Conservation (phyloP, 768 basidiomycete genomes). For the Amanita polypyramis region DNA sequence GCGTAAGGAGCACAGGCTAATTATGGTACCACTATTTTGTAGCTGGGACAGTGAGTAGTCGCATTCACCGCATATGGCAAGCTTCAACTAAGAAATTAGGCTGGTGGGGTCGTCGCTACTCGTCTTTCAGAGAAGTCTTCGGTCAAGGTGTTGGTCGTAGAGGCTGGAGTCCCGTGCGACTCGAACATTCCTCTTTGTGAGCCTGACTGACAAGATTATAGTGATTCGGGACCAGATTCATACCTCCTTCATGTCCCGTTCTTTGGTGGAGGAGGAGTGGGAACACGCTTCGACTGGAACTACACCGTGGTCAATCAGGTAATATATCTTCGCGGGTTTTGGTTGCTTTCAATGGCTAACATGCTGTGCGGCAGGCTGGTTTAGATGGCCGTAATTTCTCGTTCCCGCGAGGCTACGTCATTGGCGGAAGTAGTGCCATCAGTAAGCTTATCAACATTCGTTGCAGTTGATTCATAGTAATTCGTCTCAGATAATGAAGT, state of each 20-base stretch:
- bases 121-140: conserved; percentile 29
- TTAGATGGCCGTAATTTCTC: conserved; percentile 14
- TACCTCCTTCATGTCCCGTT: conserved; percentile 6
- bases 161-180: conserved; percentile 21
- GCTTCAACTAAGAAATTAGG: conserved; percentile 18
- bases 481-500: conserved; percentile 2
- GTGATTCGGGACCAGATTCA: conserved; percentile 2
- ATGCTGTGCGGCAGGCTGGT: conserved; percentile 6
- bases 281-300: conserved; percentile 19
- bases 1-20: not conserved
- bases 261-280: not conserved
- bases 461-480: not conserved
- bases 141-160: conserved; percentile 28
- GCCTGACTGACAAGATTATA: conserved; percentile 1
- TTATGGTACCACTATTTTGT: not conserved
- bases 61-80: not conserved
- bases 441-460: conserved; percentile 13
- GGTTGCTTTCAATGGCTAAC: not conserved
- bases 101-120: conserved; percentile 34
- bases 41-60: conserved; percentile 1
- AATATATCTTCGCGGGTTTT: not conserved
- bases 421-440: conserved; percentile 20
- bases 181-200: not conserved
- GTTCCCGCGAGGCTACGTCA: conserved; percentile 17
- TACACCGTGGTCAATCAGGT: conserved; percentile 16